These are phyloP conservation scores for Suillus bovinus DNA, from an alignment of 768 basidiomycete species.

Conservation along the genomic window DNA sequence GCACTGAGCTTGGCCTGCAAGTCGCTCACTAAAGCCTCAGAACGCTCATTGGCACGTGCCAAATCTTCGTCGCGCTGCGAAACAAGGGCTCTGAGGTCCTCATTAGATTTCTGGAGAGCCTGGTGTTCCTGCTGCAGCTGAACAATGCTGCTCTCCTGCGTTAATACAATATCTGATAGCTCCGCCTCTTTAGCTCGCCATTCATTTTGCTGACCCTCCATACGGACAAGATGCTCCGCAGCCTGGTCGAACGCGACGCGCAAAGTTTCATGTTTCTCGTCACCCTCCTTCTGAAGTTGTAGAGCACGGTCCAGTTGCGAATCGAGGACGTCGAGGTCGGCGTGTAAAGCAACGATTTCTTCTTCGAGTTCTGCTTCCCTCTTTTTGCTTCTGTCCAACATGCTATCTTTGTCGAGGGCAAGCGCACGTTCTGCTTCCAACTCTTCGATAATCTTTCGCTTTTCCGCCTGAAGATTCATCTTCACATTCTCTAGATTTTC, in stretches of 20 bases:
- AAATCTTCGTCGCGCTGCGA: constrained; percentile 82
- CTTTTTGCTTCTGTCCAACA: constrained; percentile 81
- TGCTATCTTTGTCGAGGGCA: constrained; percentile 77
- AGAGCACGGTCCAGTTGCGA: constrained; percentile 83
- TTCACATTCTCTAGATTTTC: constrained; percentile 78
- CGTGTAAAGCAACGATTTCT: constrained; percentile 75
- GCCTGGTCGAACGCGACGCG: constrained; percentile 79
- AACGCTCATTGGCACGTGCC: constrained; percentile 68
- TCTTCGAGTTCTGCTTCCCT: constrained; percentile 87
- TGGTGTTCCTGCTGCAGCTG: constrained; percentile 58
- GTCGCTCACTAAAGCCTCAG: constrained; percentile 63
- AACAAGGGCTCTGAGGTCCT: constrained; percentile 69
- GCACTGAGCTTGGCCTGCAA: constrained; percentile 68
- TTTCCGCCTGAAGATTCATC: constrained; percentile 82
- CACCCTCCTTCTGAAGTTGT: constrained; percentile 73
- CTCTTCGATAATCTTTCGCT: constrained; percentile 76
- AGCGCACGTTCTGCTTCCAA: constrained; percentile 82
- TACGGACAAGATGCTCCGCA: constrained; percentile 78
- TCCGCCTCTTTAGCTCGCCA: constrained; percentile 68
- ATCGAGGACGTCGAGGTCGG: constrained; percentile 82
- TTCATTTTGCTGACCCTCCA: constrained; percentile 75
- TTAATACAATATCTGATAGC: constrained; percentile 55
- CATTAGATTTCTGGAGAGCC: constrained; percentile 61
- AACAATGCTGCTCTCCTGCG: constrained; percentile 60
- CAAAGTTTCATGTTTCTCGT: constrained; percentile 74